These are phyloP conservation scores for Fusarium tricinctum DNA, from an alignment of 2,329 filamentous ascomycete species.

Conservation along the genomic window DNA sequence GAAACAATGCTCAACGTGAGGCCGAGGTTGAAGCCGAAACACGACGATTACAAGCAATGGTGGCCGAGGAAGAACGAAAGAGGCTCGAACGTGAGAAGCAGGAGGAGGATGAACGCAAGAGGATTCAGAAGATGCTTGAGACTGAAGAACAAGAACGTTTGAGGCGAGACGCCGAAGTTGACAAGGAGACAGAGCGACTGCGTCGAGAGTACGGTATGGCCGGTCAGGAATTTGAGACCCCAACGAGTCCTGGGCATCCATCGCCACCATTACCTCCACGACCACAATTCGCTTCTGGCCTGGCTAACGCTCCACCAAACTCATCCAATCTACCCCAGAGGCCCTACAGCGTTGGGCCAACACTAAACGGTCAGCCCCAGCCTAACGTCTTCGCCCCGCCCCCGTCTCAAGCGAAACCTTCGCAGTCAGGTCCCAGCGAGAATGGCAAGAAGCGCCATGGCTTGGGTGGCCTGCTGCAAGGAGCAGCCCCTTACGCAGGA, in stretches of 20 bases:
- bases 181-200: constrained; percentile 87
- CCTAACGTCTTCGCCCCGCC: constrained; percentile 45
- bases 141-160: constrained; percentile 73
- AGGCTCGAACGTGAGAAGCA: constrained; percentile 69
- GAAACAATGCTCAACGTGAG: constrained; percentile 48
- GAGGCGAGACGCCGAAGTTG: constrained; percentile 71
- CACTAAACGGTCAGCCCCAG: constrained; percentile 40
- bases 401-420: constrained; percentile 12
- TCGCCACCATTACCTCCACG: constrained; percentile 55
- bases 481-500: constrained; percentile 53
- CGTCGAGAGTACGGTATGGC: constrained; percentile 75
- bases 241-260: constrained; percentile 38
- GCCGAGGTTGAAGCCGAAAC: constrained; percentile 80
- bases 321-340: constrained; percentile 57
- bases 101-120: constrained; percentile 66
- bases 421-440: constrained; percentile 36
- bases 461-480: constrained; percentile 51
- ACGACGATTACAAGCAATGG: constrained; percentile 73
- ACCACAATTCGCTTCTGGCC: constrained; percentile 43
- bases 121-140: constrained; percentile 75
- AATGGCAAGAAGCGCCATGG: constrained; percentile 47
- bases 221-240: constrained; percentile 56
- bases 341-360: constrained; percentile 64
- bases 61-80: constrained; percentile 64
- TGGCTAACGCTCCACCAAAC: constrained; percentile 12